Conservation (phyloP, 352 stramenopile genomes). For the Thraustochytrium sp. region DNA sequence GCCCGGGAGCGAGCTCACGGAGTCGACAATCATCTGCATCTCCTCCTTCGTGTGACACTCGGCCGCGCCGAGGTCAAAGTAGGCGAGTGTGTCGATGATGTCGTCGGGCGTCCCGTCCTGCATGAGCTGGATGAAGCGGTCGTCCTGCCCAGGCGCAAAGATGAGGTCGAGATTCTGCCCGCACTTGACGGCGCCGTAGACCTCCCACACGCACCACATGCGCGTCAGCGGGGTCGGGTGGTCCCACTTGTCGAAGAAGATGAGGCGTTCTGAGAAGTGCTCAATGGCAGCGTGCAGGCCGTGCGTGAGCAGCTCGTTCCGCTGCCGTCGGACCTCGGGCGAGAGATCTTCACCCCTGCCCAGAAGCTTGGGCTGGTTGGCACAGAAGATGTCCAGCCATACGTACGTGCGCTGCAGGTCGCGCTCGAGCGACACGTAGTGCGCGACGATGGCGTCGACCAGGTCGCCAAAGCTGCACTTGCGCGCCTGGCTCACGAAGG, state of each 20-base stretch:
- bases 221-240: neutral
- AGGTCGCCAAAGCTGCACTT: conserved; percentile 11
- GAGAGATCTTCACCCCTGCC: neutral
- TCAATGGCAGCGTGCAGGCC: neutral
- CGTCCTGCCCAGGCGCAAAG: neutral
- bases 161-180: neutral
- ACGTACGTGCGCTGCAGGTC: neutral
- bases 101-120: neutral
- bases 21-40: neutral
- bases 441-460: neutral
- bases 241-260: conserved; percentile 21
- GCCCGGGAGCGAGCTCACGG: neutral
- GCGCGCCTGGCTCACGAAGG: conserved; percentile 28
- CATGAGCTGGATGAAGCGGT: neutral
- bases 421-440: neutral
- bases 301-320: neutral
- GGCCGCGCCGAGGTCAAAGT: neutral
- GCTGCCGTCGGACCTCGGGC: no score
- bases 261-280: neutral
- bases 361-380: neutral
- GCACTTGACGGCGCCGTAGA: neutral
- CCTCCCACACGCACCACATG: conserved; percentile 35
- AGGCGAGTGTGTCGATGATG: neutral
- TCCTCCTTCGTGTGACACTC: neutral
- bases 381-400: conserved; percentile 29